Conservation (phyloP, 208 protist genomes). For the Leishmania turanica region DNA sequence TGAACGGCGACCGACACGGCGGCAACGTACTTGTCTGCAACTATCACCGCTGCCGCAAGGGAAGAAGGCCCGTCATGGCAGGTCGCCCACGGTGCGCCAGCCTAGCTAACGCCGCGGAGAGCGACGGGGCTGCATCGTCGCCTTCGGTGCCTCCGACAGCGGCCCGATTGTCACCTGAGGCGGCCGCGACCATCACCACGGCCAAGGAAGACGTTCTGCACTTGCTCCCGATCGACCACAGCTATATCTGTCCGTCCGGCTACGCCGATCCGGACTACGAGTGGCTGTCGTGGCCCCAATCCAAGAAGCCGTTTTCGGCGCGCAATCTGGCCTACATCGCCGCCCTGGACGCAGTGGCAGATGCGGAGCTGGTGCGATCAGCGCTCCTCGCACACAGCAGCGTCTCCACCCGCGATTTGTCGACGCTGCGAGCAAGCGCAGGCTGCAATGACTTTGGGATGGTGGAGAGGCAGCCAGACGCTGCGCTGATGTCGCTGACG, state of each 20-base stretch:
- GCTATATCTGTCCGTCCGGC: constrained; percentile 76
- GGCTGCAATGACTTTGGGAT: neutral
- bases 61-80: neutral
- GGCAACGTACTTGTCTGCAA: constrained; percentile 72
- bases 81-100: neutral
- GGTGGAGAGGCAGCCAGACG: neutral
- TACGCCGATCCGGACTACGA: constrained; percentile 84
- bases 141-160: neutral
- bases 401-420: neutral
- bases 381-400: constrained; percentile 32
- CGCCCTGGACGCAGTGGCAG: constrained; percentile 49
- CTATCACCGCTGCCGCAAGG: constrained; percentile 2
- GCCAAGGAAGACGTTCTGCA: constrained; percentile 17
- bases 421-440: neutral
- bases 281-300: constrained; percentile 83
- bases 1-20: constrained; percentile 81
- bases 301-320: constrained; percentile 59
- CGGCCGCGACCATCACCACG: neutral
- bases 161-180: neutral
- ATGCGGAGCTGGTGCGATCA: constrained; percentile 54
- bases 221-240: constrained; percentile 87
- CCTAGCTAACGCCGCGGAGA: neutral
- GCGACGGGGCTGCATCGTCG: neutral
- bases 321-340: constrained; percentile 53
- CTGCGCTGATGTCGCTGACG: neutral